Conservation (phyloP, 2,329 filamentous ascomycete genomes). For the Fusarium aywerte region DNA sequence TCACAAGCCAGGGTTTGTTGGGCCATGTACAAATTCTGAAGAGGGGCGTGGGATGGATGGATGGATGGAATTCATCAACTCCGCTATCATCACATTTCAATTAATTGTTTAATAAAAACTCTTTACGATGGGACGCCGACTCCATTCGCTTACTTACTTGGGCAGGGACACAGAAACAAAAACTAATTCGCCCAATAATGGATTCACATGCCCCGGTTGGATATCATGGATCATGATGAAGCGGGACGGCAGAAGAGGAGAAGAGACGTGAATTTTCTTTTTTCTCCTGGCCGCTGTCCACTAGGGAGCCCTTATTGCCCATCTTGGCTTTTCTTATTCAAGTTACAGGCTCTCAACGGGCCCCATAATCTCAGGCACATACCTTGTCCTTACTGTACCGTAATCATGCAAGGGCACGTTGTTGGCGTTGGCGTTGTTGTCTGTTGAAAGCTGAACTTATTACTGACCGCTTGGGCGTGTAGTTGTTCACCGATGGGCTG, state of each 20-base stretch:
- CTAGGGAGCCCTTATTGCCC: constrained; percentile 13
- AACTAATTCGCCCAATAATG: constrained; percentile 17
- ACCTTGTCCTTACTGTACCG: background rate
- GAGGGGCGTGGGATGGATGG: constrained; percentile 1
- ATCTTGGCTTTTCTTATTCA: constrained; percentile 26
- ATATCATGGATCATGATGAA: constrained; percentile 22
- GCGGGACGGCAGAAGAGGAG: background rate
- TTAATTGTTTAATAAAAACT: constrained; percentile 5
- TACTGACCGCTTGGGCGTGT: constrained; percentile 24
- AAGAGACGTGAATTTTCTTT: constrained; percentile 16
- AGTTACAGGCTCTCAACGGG: background rate
- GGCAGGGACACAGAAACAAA: constrained; percentile 15
- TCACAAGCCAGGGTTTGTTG: constrained; percentile 33
- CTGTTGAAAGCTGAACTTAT: constrained; percentile 33
- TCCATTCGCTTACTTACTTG: constrained; percentile 3
- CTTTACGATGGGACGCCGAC: constrained; percentile 3
- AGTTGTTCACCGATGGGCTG: constrained; percentile 27
- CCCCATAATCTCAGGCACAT: constrained; percentile 39
- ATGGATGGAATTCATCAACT: constrained; percentile 3
- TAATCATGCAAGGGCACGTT: constrained; percentile 40
- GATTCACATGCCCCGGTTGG: background rate
- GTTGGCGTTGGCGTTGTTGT: constrained; percentile 14
- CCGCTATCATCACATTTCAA: constrained; percentile 25
- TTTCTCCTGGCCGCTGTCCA: constrained; percentile 23
- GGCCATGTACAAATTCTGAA: background rate